These are phyloP conservation scores for Exophiala alcalophila DNA, from an alignment of 2,329 filamentous ascomycete species.

Conservation along the genomic window DNA sequence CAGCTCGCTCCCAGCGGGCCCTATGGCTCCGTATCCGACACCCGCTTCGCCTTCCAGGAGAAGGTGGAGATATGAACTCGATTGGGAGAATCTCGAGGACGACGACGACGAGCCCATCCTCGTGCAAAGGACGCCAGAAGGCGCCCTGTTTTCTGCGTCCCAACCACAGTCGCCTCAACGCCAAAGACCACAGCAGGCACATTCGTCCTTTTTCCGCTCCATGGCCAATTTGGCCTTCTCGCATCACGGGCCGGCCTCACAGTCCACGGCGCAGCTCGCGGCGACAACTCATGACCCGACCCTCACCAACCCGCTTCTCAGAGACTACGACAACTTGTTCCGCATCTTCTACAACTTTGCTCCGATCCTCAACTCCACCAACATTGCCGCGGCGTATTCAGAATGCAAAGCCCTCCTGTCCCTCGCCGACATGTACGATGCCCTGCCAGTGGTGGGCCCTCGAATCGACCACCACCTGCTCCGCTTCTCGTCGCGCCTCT, in stretches of 20 bases:
- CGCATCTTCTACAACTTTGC: constrained; percentile 94
- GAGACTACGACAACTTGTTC: constrained; percentile 94
- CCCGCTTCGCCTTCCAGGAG: constrained; percentile 48
- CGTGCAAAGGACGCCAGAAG: constrained; percentile 61
- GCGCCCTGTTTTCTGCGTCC: constrained; percentile 17
- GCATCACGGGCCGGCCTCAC: constrained; percentile 41
- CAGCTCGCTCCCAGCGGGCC: constrained; percentile 20
- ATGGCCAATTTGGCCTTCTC: constrained; percentile 71
- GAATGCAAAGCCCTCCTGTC: constrained; percentile 88
- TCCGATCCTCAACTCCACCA: constrained; percentile 75
- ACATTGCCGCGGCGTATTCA: constrained; percentile 88
- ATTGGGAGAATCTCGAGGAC: constrained; percentile 64
- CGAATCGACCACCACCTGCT: constrained; percentile 91
- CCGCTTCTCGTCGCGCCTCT: constrained; percentile 84
- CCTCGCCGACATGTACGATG: constrained; percentile 93
- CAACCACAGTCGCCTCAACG: constrained; percentile 47
- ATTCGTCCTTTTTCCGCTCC: constrained; percentile 77
- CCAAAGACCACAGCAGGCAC: constrained; percentile 60
- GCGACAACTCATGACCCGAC: constrained; percentile 57
- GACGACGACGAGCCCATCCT: constrained; percentile 79
- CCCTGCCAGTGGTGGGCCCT: constrained; percentile 79
- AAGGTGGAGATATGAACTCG: constrained; percentile 85
- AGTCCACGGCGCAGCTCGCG: constrained; percentile 52
- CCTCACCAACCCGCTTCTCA: constrained; percentile 67
- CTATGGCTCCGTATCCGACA: not conserved